Evolutionary conservation across 257 asterid genomes (phyloP).

Genomic region (Primulina eburnea): DNA sequence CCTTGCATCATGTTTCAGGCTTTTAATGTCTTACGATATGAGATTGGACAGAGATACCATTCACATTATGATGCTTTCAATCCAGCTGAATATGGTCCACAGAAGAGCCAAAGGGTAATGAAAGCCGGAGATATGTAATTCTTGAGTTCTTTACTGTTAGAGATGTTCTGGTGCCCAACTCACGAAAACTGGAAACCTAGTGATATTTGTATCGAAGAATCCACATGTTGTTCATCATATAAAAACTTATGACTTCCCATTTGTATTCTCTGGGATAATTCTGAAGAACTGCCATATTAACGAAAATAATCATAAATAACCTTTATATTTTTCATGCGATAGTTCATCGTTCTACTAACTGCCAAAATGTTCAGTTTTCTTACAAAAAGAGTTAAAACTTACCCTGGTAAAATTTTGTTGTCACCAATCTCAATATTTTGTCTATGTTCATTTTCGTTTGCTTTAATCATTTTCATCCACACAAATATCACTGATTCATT

Average conservation of each 20-base stretch:
- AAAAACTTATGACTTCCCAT: not conserved
- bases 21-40: slow-evolving; percentile 77
- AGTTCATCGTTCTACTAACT: not conserved
- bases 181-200: not conserved
- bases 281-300: not conserved
- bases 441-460: too few relatives aligned
- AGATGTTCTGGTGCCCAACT: not conserved
- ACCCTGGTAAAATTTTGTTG: not conserved
- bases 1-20: slow-evolving; percentile 65
- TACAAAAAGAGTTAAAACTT: not conserved
- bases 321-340: not conserved
- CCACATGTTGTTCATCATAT: not conserved
- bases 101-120: slow-evolving; percentile 79
- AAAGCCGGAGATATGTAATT: not conserved
- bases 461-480: not conserved
- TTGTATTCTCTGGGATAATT: not conserved
- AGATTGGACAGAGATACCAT: slow-evolving; percentile 70
- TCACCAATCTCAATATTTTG: not conserved
- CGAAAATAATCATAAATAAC: not conserved
- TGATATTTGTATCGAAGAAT: too few relatives aligned
- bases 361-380: not conserved
- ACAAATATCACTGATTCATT: too few relatives aligned
- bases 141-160: not conserved
- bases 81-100: slow-evolving; percentile 75
- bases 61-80: slow-evolving; percentile 81